Evolutionary conservation across 768 basidiomycete genomes (phyloP), one percentile per base, ranked within the genome.

Genomic region (Hortiboletus campestris): DNA sequence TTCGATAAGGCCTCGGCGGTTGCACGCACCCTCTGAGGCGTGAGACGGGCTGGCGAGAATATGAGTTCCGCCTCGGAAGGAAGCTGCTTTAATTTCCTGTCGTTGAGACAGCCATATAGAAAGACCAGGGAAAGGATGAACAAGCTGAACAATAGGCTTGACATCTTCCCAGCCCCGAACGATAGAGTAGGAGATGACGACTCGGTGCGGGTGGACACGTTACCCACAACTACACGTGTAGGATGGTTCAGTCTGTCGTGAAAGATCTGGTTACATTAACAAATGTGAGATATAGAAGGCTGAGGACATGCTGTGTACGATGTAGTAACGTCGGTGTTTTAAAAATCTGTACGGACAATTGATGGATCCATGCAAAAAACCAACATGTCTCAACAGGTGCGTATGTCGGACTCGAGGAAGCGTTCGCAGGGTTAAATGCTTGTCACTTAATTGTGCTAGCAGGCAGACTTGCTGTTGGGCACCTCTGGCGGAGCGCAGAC

Each of bases 1-100:
- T 68, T 63, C 4, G 61, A 66, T n/a, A 83, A 66, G 20, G 65
- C 51, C 12, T 71, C 68, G 2, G 80, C 78, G 3, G 75, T 70
- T 58, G 59, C 51, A n/a, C 48, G 72, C 19, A 82, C 77, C 19
- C 74, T 73, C 44, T 78, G 67, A 6, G 75, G 68, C 0, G 80
- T 78, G 57, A 76, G 70, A 25, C 89, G 80, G 29, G 74, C 64
- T 0, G 85, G 82, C 0, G 85, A 83, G 58, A 87, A 74, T 10
- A 69, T 63, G 35, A 42, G 49, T 7, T 71, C 63, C 0, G 76
- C 84, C 38, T 77, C 75, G 0, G 68, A 64, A 6, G 88, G 86
- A 34, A 83, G 69, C 1, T 66, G 64, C n/a, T 70, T 70, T 12
- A 91, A 72, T 36, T 80, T 78, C 14, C 61, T 69, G 64, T 88